Base-by-base conservation (phyloP, 495 filamentous ascomycete species). In the Talaromyces thailandensis region DNA sequence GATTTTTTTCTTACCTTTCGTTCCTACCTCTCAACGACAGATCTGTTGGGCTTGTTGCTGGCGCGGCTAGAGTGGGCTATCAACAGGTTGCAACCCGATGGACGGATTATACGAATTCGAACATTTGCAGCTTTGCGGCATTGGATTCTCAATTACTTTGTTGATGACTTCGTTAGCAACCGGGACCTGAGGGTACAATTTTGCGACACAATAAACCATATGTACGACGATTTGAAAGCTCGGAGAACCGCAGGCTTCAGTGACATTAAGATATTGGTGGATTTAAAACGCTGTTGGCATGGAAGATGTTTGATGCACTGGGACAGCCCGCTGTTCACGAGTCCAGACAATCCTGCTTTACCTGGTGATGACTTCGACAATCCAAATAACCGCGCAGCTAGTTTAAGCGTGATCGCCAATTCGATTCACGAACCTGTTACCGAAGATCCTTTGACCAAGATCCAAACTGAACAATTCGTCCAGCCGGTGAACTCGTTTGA, bases 1-100 rank as follows among this genome's bases (percentile, higher is more conserved):
- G 94, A 98, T 73, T 99, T 99, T 77, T 99, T 99, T 68, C 85
- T 98, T 40, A 98, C 95, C 1, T 98, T 89, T 66, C 91, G 94
- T 25, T 82, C 86, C 6, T 99, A 96, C 68, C 75, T 98, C 62
- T 84, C 90, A 1, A 78, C 89, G 0, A 77, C 79, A 14, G 88
- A 93, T 64, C 81, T 99, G 3, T 81, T 94, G 14, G 84, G 86
- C 53, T 88, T 96, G 76, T 79, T 99, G 8, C 81, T 96, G 61
- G 87, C 91, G 2, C 87, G 94, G 3, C 78, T 98, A 48, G 81
- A 87, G 66, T 97, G 93, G 93, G 94, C 95, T 2, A 80, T 97
- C 62, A 82, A 84, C 58, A 82, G 90, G 53, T 73, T 82, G 37
- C 91, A 96, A 67, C 91, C 97, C 67, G 86, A 87, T 63, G 95